Percentiles rank a stretch among this genome's conserved stretches.
Evolutionary conservation across 805 yeast genomes (phyloP).

Genomic region (Zygosaccharomyces gambellarensis): DNA sequence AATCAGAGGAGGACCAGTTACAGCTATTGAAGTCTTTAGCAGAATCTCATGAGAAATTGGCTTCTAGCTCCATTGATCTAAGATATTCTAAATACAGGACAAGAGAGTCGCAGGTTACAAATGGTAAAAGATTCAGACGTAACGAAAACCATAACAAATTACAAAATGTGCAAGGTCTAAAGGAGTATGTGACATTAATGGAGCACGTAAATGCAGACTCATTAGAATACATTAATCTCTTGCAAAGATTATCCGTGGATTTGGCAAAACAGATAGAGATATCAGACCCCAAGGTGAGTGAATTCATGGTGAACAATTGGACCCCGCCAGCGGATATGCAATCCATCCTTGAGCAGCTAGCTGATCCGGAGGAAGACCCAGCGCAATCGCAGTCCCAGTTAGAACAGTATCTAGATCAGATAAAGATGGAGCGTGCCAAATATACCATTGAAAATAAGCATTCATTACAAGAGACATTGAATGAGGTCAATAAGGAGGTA

Average conservation of each 20-base stretch:
- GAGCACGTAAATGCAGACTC: slow-evolving; percentile 20
- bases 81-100: slow-evolving; percentile 22
- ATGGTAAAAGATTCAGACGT: slow-evolving; percentile 7
- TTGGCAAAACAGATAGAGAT: slow-evolving; percentile 26
- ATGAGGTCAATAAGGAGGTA: slow-evolving; percentile 25
- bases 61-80: slow-evolving; percentile 17
- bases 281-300: slow-evolving; percentile 17
- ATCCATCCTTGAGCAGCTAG: slow-evolving; percentile 20
- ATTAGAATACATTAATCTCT: slow-evolving; percentile 23
- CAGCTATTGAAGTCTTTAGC: slow-evolving; percentile 15
- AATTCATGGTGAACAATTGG: slow-evolving; percentile 23
- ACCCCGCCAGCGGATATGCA: slow-evolving; percentile 21
- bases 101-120: slow-evolving; percentile 18
- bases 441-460: slow-evolving; percentile 31
- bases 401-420: slow-evolving; percentile 23
- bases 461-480: slow-evolving; percentile 20
- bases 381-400: slow-evolving; percentile 14
- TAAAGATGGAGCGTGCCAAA: slow-evolving; percentile 31
- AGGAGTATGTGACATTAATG: slow-evolving; percentile 17
- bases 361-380: slow-evolving; percentile 13
- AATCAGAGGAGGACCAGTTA: slow-evolving; percentile 16
- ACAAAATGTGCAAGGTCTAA: slow-evolving; percentile 9
- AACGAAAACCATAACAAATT: slow-evolving; percentile 4
- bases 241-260: slow-evolving; percentile 29
- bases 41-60: slow-evolving; percentile 12